Percentiles rank a stretch among this genome's conserved stretches.
These are phyloP conservation scores for Hypoxylon fuscum DNA, from an alignment of 495 filamentous ascomycete species.

Conservation along the genomic window DNA sequence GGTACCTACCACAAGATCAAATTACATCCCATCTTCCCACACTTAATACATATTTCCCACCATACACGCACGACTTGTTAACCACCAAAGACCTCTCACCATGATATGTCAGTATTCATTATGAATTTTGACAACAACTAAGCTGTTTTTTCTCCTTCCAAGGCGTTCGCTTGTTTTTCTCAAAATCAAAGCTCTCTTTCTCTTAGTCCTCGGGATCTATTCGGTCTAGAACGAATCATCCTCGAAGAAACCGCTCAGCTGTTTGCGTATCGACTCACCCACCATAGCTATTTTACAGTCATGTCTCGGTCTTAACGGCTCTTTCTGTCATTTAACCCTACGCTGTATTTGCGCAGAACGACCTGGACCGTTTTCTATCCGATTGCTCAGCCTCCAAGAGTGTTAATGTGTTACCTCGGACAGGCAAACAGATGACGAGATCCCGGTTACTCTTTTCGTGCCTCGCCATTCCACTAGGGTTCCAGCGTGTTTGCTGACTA, in stretches of 20 bases:
- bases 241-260: constrained; percentile 11
- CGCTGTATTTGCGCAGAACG: constrained; percentile 16
- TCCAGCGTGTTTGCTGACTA: constrained; percentile 38
- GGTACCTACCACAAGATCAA: constrained; percentile 25
- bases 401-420: constrained; percentile 36
- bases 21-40: constrained; percentile 21
- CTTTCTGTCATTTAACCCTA: background rate
- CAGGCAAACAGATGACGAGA: constrained; percentile 37
- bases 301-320: constrained; percentile 14
- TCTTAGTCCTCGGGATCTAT: constrained; percentile 15
- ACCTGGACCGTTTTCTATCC: constrained; percentile 22
- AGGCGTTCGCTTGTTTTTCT: constrained; percentile 18
- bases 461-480: constrained; percentile 24
- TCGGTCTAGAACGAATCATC: constrained; percentile 18
- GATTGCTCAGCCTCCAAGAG: constrained; percentile 21
- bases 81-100: background rate
- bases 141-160: constrained; percentile 1
- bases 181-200: constrained; percentile 1
- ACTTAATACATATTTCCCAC: constrained; percentile 23
- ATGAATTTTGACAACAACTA: constrained; percentile 15
- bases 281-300: constrained; percentile 15
- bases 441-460: constrained; percentile 33
- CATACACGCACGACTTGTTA: constrained; percentile 15
- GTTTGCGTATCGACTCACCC: constrained; percentile 21
- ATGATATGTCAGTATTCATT: constrained; percentile 9